Percentiles rank a stretch among this genome's conserved stretches.
phyloP scores from a whole-genome alignment of 306 rosid genomes.

The Oemleria cerasiformis region DNA sequence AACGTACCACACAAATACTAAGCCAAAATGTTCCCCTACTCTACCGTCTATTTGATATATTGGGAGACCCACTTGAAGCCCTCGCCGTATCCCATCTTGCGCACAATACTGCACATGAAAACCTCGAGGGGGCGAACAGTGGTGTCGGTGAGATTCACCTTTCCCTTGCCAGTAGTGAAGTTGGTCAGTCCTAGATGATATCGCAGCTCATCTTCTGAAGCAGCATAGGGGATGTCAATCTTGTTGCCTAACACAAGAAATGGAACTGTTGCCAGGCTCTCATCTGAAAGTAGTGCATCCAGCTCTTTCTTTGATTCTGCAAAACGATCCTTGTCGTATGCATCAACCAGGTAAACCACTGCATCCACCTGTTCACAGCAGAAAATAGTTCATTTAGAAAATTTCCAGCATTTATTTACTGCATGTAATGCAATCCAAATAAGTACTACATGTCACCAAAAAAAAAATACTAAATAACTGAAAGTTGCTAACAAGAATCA shows the following conservation, averaged over 20 bases:
- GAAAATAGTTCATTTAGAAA: neutral
- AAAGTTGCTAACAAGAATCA: neutral
- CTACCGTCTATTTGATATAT: conserved; percentile 41
- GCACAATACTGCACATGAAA: conserved; percentile 56
- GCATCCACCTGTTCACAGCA: conserved; percentile 43
- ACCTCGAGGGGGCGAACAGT: conserved; percentile 58
- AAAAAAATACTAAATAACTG: neutral
- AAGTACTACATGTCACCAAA: neutral
- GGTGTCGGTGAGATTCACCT: conserved; percentile 42
- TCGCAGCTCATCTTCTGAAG: conserved; percentile 54
- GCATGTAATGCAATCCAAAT: neutral
- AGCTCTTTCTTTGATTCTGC: conserved; percentile 50
- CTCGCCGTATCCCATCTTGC: conserved; percentile 60
- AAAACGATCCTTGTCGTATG: conserved; percentile 48
- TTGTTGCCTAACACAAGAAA: conserved; percentile 54
- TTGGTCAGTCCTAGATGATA: conserved; percentile 46
- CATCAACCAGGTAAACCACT: conserved; percentile 52
- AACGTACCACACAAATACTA: conserved; percentile 22
- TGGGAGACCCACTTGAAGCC: conserved; percentile 61
- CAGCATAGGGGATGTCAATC: conserved; percentile 52
- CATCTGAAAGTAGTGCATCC: conserved; percentile 50
- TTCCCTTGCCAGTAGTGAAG: conserved; percentile 58
- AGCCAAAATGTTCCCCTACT: conserved; percentile 19
- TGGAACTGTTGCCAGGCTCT: conserved; percentile 45
- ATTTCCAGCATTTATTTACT: conserved; percentile 1